Evolutionary conservation across 2,329 filamentous ascomycete genomes (phyloP), one percentile per base, ranked within the genome.

Genomic region (Periconia macrospinosa): DNA sequence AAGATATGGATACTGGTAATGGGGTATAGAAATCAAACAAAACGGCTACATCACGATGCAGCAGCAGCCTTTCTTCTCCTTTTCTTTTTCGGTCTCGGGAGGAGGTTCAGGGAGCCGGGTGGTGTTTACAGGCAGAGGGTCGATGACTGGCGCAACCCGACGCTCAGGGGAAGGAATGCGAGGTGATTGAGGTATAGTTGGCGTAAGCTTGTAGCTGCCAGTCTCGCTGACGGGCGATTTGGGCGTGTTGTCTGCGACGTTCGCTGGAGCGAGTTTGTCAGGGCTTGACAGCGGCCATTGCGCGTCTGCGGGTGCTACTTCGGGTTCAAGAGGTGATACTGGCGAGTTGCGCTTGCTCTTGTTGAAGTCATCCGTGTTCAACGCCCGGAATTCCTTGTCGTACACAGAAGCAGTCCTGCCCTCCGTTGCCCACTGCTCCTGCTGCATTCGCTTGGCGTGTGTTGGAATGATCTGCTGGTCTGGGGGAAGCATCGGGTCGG

Each of bases 381-480:
- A 78, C 6, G 92, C 88, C 17, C 89, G 86, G 76, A 97, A 94
- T 55, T 96, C 88, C 58, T 86, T 90, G 75, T 96, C 92, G 70
- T 96, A 97, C 23, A 88, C 82, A 54, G 85, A 90, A 3, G 91
- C 91, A 58, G 91, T 90, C 60, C 90, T 91, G 58, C 92, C 92
- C 73, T 97, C 91, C 63, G 87, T 90, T 75, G 95, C 92, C 92
- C 92, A 97, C 72, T 93, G 90, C 73, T 97, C 92, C 76, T 97
- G 93, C 72, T 94, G 90, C 73, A 97, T 82, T 52, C 91, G 84
- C 66, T 89, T 91, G 13, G 94, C 94, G 58, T 97, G 92, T 0
- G 94, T 97, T 1, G 94, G 94, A 11, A 99, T 85, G 49, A 99
- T 86, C 70, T 99, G 94, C 73, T 99, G 90, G 57, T 99, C 94